A percentile compares a stretch with the other conserved stretches of the same genome.
These are phyloP conservation scores for Canavalia gladiata DNA, from an alignment of 306 rosid genomes.

Conservation along the genomic window DNA sequence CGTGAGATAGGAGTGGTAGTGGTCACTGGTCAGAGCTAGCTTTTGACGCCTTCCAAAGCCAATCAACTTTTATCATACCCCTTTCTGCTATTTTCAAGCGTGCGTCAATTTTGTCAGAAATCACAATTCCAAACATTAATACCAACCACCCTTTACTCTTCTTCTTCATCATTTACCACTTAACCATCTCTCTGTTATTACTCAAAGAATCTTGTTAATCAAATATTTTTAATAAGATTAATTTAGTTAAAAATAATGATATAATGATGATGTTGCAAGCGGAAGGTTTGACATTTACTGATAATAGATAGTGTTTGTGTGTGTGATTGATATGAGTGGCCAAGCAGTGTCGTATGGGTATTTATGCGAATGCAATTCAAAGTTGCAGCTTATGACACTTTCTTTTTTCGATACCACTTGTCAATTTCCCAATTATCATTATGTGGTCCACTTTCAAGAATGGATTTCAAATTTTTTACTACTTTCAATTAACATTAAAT, in stretches of 20 bases:
- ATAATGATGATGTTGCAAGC: not conserved
- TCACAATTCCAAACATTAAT: conserved; percentile 11
- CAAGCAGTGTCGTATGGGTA: not conserved
- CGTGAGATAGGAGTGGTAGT: conserved; percentile 48
- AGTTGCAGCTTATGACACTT: conserved; percentile 31
- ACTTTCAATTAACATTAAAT: too few relatives aligned
- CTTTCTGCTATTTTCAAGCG: conserved; percentile 53
- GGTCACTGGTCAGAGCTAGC: conserved; percentile 40
- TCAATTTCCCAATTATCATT: conserved; percentile 37
- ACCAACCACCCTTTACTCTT: not conserved
- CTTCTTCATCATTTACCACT: conserved; percentile 20
- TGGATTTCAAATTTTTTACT: too few relatives aligned
- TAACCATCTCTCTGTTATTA: not conserved
- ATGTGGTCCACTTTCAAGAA: conserved; percentile 50
- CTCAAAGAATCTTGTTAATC: not conserved
- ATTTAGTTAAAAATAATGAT: conserved; percentile 2
- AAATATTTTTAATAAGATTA: not conserved
- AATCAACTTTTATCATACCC: conserved; percentile 50
- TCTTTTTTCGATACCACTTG: conserved; percentile 10
- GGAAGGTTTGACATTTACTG: conserved; percentile 12
- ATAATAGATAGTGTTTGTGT: not conserved
- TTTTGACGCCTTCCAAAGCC: conserved; percentile 52
- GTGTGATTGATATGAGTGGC: too few relatives aligned
- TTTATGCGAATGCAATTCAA: conserved; percentile 36
- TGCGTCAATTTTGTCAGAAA: conserved; percentile 54